phyloP scores from a whole-genome alignment of 116 monocot species.

The Zostera marina region DNA sequence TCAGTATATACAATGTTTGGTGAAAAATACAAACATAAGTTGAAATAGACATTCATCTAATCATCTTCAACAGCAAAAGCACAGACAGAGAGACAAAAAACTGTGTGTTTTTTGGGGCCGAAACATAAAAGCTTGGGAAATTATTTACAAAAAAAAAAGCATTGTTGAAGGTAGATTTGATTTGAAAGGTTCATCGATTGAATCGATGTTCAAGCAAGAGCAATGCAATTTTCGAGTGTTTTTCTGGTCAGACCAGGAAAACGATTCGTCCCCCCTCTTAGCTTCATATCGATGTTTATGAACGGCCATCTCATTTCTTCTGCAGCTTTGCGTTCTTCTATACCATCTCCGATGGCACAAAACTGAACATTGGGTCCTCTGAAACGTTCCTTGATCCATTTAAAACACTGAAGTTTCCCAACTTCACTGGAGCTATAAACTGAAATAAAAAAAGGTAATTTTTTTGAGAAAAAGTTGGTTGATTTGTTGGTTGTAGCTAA shows the following conservation, averaged over 20 bases:
- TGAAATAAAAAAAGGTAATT: slow-evolving; percentile 12
- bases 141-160: no score
- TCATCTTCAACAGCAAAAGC: no score
- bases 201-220: slow-evolving; percentile 7
- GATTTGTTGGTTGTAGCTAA: not conserved
- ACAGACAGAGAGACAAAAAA: no score
- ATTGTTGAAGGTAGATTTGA: no score
- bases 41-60: no score
- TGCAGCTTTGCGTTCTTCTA: slow-evolving; percentile 76
- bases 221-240: slow-evolving; percentile 40
- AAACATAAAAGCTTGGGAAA: no score
- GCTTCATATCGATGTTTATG: slow-evolving; percentile 52
- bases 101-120: no score
- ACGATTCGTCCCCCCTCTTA: slow-evolving; percentile 33
- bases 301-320: slow-evolving; percentile 74
- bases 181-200: no score
- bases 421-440: slow-evolving; percentile 95
- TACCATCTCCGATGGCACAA: slow-evolving; percentile 89
- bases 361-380: slow-evolving; percentile 39
- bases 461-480: not conserved
- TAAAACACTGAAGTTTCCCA: slow-evolving; percentile 73
- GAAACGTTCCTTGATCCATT: slow-evolving; percentile 64
- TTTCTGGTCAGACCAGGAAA: slow-evolving; percentile 61
- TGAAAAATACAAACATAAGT: no score
- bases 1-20: no score